These are phyloP conservation scores for Paratrypanosoma confusum DNA, from an alignment of 208 protist species.

Conservation along the genomic window DNA sequence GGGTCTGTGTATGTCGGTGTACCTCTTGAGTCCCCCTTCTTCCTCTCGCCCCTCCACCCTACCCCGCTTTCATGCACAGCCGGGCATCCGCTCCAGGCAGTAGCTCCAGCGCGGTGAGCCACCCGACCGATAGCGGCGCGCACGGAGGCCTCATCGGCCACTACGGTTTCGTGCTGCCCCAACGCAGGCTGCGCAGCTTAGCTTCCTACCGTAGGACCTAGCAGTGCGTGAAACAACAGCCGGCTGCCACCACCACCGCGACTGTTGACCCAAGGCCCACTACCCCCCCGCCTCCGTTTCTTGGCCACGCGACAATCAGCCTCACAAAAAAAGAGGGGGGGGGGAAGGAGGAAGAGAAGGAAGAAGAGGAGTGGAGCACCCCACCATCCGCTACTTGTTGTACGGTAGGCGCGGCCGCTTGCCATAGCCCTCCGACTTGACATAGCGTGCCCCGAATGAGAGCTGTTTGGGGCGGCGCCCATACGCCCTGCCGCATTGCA, in stretches of 20 bases:
- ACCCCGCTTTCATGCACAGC: background rate
- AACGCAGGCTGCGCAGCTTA: no score
- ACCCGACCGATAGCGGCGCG: no score
- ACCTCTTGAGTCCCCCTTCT: background rate
- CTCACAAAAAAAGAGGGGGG: slow-evolving; percentile 1
- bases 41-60: background rate
- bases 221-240: no score
- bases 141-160: no score
- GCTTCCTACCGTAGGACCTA: no score
- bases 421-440: slow-evolving; percentile 81
- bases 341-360: background rate
- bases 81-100: background rate
- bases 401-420: slow-evolving; percentile 74
- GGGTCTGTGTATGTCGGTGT: background rate
- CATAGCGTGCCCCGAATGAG: slow-evolving; percentile 57
- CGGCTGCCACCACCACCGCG: no score
- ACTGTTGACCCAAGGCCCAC: no score
- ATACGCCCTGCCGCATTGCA: slow-evolving; percentile 66
- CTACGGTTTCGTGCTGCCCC: no score
- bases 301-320: no score
- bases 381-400: slow-evolving; percentile 60
- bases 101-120: no score
- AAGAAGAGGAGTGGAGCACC: background rate
- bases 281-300: no score
- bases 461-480: slow-evolving; percentile 69